Base-by-base conservation (phyloP, 768 basidiomycete species). In the Boletus eberwhitei region DNA sequence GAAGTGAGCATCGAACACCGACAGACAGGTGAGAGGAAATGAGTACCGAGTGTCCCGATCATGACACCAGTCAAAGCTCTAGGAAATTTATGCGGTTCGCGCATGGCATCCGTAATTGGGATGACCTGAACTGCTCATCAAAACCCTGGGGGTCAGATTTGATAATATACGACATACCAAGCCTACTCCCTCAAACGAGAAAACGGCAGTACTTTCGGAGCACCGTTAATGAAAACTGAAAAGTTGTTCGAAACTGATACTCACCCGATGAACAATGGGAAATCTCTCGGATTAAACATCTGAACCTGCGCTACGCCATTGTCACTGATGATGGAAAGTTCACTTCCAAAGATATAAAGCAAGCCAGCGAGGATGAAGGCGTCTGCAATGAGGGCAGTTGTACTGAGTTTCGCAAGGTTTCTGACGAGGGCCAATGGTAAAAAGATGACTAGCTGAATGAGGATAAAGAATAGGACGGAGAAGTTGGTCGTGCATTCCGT, bases 151-250 rank as follows among this genome's bases (percentile, higher is more conserved):
- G 40, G 31, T 26, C 13, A 6, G 35, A 26, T 35, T 24, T 17
- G 13, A 29, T n/a, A 41, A 39, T 19, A 26, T 26, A 29, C 31
- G 50, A 70, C 84, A 60, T 61, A 89, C 87, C 72, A 98, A 75
- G 45, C 96, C 97, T 60, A 99, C 93, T 9, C 96, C 96, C 72
- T 99, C 96, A 63, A 98, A 99, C 1, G 97, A 93, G 72, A 98
- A 98, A 31, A 98, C 96, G 4, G 97, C 96, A 22, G 97, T 98
- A 8, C 94, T 93, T 61, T 59, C 26, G 41, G 57, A 26, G 58
- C 36, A 17, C 26, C 16, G 52, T 57, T 6, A 59, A 44, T 44
- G 5, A 24, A 53, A 45, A 35, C 29, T 8, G 42, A 34, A 29
- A 41, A 45, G 39, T 24, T 13, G 44, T 45, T 31, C 16, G 26